phyloP scores from a whole-genome alignment of 768 basidiomycete genomes.

The Mrakia blollopis region DNA sequence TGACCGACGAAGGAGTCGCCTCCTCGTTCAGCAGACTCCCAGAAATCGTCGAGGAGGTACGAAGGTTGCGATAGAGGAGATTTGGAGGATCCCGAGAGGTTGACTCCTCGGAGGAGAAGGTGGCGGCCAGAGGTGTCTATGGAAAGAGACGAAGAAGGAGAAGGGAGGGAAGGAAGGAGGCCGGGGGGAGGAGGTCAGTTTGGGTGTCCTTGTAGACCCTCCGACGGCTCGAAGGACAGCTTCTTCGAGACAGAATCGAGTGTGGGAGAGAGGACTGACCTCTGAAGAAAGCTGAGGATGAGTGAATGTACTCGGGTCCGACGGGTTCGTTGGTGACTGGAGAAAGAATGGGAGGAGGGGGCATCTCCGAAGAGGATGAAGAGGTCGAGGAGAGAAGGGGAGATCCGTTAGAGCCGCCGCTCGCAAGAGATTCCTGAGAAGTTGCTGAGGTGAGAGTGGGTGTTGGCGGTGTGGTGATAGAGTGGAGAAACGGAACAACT shows the following conservation, averaged over 20 bases:
- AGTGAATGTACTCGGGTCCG: conserved; percentile 52
- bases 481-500: no score
- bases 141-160: background rate
- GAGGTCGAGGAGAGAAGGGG: background rate
- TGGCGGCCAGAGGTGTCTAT: conserved; percentile 27
- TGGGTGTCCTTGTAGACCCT: background rate
- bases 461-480: background rate
- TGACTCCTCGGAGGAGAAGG: conserved; percentile 85
- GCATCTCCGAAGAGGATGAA: conserved; percentile 46
- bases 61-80: conserved; percentile 68
- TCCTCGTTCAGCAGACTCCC: conserved; percentile 64
- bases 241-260: background rate
- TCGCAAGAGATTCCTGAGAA: background rate
- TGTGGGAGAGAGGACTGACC: conserved; percentile 37
- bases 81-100: conserved; percentile 84
- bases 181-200: background rate
- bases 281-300: conserved; percentile 41
- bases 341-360: conserved; percentile 55
- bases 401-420: background rate
- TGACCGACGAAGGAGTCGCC: conserved; percentile 67
- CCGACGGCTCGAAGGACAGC: background rate
- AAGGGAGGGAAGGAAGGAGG: background rate
- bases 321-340: conserved; percentile 56
- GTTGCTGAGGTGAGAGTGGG: background rate
- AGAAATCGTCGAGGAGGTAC: conserved; percentile 64